A percentile compares a stretch with the other conserved stretches of the same genome.
Conservation (phyloP, 495 filamentous ascomycete species). For the Hapsidospora chrysogenum region DNA sequence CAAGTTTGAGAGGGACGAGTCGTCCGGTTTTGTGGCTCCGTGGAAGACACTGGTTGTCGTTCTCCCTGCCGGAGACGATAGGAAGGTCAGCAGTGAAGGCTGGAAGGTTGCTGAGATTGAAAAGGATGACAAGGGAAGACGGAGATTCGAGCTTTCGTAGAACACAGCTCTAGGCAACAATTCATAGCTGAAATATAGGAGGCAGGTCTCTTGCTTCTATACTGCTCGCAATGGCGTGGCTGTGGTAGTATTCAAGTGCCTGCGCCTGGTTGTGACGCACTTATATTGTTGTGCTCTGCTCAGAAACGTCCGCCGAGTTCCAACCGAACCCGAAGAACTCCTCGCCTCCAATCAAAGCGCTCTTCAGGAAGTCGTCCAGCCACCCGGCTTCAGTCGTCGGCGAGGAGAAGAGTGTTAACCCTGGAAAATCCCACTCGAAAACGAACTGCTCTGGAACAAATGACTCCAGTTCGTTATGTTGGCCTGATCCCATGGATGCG, state of each 20-base stretch:
- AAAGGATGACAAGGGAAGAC: background rate
- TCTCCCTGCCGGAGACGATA: constrained; percentile 25
- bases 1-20: constrained; percentile 17
- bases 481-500: no score
- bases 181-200: background rate
- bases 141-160: constrained; percentile 1
- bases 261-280: no score
- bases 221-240: background rate
- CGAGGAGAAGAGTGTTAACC: constrained; percentile 32
- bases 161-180: background rate
- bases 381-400: constrained; percentile 8
- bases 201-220: background rate
- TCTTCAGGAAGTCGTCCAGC: background rate
- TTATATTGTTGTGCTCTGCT: no score
- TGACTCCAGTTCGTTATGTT: constrained; percentile 30
- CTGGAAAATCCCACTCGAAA: constrained; percentile 37
- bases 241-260: no score
- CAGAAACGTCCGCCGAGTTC: background rate
- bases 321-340: background rate
- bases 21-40: constrained; percentile 23
- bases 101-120: constrained; percentile 2
- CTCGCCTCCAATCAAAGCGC: background rate
- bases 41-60: constrained; percentile 32
- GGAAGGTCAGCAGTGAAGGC: constrained; percentile 18
- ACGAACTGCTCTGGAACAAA: constrained; percentile 36